Base-by-base conservation (phyloP, 345 rosid species). In the Abelmoschus esculentus region DNA sequence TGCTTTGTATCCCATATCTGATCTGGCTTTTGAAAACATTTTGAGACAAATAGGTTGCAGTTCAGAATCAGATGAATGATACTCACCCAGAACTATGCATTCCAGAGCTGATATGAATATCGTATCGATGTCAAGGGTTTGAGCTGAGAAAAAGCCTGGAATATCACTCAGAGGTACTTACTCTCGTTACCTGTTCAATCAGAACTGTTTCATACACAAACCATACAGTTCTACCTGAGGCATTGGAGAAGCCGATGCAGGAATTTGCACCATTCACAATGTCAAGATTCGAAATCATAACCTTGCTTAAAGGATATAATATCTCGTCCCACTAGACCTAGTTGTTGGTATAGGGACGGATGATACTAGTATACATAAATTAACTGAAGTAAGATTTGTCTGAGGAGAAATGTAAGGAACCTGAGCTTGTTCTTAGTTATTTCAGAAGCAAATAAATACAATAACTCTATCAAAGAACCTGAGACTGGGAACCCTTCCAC, bases 171-270 rank as follows among this genome's bases (percentile, higher is more conserved):
- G 62, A 83, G 90, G 93, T 88, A 76, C 18, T 58, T 47, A 61
- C 61, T n/a, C 18, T 18, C 47, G 15, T 50, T 36, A 46, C 14
- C 73, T 75, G 15, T 47, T 71, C 69, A 68, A 47, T 36, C 67
- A 89, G 96, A 77, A 89, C 96, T 77, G 83, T 85, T 80, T 92
- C 96, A 49, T 89, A 89, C 79, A 89, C 96, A 73, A 89, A 89
- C 80, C 96, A 89, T 73, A 87, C 96, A 52, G 89, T 87, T 67
- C 76, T 89, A 72, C 96, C 96, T 28, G 92, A 89, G 81, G 96
- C 96, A 46, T 38, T 85, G 77, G 96, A 89, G 85, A 87, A 89
- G 71, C 89, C 87, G 28, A 80, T 87, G 96, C 83, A 84, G 78
- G 79, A 87, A 72, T 44, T 44, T 89, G 79, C 81, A 87, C 19